These are phyloP conservation scores for Pseudovirgaria hyperparasitica DNA, from an alignment of 2,329 filamentous ascomycete species.

Conservation along the genomic window DNA sequence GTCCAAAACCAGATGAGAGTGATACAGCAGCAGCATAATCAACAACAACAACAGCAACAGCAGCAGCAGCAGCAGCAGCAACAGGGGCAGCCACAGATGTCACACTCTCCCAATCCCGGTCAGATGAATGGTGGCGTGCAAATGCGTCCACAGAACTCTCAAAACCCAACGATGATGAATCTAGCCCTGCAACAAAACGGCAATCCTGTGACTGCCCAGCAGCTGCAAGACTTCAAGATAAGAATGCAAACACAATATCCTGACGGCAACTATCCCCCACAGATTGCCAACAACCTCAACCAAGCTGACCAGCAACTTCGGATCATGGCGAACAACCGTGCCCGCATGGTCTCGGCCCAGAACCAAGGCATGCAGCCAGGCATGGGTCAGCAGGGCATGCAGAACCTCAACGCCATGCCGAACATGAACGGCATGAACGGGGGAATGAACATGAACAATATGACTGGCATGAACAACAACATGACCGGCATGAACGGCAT, in stretches of 20 bases:
- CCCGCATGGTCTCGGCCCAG: conserved; percentile 1
- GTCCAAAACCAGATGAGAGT: conserved; percentile 7
- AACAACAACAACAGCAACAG: conserved; percentile 8
- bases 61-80: conserved; percentile 13
- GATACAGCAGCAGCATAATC: conserved; percentile 15
- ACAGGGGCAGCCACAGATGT: conserved; percentile 14
- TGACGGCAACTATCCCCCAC: conserved; percentile 2
- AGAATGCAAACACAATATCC: conserved; percentile 9
- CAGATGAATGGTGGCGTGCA: too few species aligned
- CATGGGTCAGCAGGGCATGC: conserved; percentile 13
- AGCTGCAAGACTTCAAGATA: conserved; percentile 1
- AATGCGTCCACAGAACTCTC: conserved; percentile 14
- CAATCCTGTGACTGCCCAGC: background rate
- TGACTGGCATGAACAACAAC: conserved; percentile 4
- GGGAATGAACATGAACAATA: conserved; percentile 7
- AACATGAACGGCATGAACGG: conserved; percentile 7
- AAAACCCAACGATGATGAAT: too few species aligned
- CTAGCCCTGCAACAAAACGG: conserved; percentile 13
- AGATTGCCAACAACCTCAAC: conserved; percentile 7
- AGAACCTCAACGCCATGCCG: conserved; percentile 6
- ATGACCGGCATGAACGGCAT: conserved; percentile 7
- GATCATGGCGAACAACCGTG: conserved; percentile 1
- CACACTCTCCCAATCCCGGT: conserved; percentile 9
- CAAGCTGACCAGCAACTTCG: conserved; percentile 12
- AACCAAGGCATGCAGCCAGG: conserved; percentile 8